phyloP scores from a whole-genome alignment of 2,329 filamentous ascomycete species.

The Talaromyces sp. region DNA sequence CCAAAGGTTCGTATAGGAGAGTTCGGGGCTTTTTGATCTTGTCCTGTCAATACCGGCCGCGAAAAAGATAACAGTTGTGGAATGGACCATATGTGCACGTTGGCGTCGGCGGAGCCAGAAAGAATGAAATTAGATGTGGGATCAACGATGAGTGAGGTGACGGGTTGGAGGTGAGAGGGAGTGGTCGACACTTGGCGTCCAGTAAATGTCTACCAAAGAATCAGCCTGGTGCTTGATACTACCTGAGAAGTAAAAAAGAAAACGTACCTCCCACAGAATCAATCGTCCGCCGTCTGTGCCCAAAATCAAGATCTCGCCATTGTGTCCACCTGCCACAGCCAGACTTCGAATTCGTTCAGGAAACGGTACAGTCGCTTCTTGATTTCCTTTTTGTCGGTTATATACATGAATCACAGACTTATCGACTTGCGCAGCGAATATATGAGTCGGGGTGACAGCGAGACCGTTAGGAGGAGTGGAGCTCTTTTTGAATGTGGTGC shows the following conservation, averaged over 20 bases:
- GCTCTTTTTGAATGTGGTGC: conserved; percentile 86
- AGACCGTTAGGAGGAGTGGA: conserved; percentile 74
- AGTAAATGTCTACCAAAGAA: conserved; percentile 37
- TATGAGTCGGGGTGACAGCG: conserved; percentile 73
- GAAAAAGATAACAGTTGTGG: conserved; percentile 66
- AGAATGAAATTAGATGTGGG: conserved; percentile 56
- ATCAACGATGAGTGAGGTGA: conserved; percentile 70
- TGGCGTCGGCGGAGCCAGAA: conserved; percentile 64
- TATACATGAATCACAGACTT: conserved; percentile 95
- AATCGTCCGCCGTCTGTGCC: conserved; percentile 83
- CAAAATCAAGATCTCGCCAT: conserved; percentile 62
- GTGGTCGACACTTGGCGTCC: conserved; percentile 45
- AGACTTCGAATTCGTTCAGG: conserved; percentile 80
- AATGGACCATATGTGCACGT: conserved; percentile 88
- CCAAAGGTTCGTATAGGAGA: conserved; percentile 73
- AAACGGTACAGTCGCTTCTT: conserved; percentile 85
- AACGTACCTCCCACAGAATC: conserved; percentile 83
- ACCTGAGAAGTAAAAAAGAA: conserved; percentile 12
- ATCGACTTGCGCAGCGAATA: conserved; percentile 87
- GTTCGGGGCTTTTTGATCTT: conserved; percentile 43
- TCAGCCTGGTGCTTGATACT: conserved; percentile 14
- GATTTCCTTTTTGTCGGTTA: conserved; percentile 74
- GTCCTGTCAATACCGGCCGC: conserved; percentile 40
- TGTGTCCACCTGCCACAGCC: conserved; percentile 63
- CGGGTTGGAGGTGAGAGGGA: conserved; percentile 45